A percentile compares a stretch with the other conserved stretches of the same genome.
phyloP scores from a whole-genome alignment of 192 early-diverging fungal genomes.

The Backusella parvicylindrica region DNA sequence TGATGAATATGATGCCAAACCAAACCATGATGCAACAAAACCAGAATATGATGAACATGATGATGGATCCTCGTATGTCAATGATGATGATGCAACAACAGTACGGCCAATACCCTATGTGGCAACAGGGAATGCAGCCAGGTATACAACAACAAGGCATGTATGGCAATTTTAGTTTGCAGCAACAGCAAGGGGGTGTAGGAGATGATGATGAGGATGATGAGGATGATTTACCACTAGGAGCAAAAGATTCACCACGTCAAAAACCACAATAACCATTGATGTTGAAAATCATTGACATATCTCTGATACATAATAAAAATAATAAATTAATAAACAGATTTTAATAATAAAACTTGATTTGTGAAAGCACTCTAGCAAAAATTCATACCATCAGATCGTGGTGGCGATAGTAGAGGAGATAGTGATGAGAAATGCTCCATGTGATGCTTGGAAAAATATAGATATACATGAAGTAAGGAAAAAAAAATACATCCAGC shows the following conservation, averaged over 20 bases:
- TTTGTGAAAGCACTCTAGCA: not conserved
- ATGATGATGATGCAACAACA: constrained; percentile 11
- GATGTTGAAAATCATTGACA: not conserved
- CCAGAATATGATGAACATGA: constrained; percentile 11
- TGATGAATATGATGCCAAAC: constrained; percentile 7
- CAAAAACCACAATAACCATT: not conserved
- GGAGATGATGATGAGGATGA: constrained; percentile 30
- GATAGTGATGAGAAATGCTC: too few species aligned
- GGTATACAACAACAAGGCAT: constrained; percentile 6
- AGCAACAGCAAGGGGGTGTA: not conserved
- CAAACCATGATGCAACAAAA: not conserved
- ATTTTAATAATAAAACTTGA: not conserved
- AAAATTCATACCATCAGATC: too few species aligned
- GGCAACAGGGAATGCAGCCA: not conserved
- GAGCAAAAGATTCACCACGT: constrained; percentile 13
- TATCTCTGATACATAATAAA: not conserved
- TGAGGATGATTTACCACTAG: constrained; percentile 33
- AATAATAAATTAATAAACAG: not conserved
- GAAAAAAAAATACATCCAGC: too few species aligned
- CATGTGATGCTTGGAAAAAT: too few species aligned
- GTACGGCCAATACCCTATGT: constrained; percentile 11
- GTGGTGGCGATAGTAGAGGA: too few species aligned
- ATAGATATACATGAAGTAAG: too few species aligned
- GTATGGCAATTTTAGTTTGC: constrained; percentile 5
- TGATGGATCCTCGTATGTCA: constrained; percentile 24